A percentile compares a stretch with the other conserved stretches of the same genome.
phyloP scores from a whole-genome alignment of 371 early-diverging fungal genomes.

The Gilbertella persicaria region DNA sequence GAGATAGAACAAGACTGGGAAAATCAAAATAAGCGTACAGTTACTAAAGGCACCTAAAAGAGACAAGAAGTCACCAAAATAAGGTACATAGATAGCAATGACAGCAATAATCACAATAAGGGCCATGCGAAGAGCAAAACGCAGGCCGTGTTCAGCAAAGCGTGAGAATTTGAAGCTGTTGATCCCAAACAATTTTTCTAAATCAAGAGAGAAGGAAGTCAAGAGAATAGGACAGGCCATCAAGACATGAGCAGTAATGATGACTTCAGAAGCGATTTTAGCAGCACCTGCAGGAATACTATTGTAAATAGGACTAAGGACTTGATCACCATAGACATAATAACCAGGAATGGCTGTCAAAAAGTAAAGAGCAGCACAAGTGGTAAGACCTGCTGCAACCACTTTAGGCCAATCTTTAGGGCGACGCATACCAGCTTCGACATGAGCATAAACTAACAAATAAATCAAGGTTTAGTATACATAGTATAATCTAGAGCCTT shows the following conservation, averaged over 20 bases:
- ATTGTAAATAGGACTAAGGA: slow-evolving; percentile 73
- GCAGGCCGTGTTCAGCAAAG: slow-evolving; percentile 37
- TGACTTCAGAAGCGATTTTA: slow-evolving; percentile 65
- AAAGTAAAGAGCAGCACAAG: slow-evolving; percentile 75
- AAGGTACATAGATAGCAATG: slow-evolving; percentile 64
- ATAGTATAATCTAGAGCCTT: not conserved
- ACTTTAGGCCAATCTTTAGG: slow-evolving; percentile 79
- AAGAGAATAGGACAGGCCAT: slow-evolving; percentile 81
- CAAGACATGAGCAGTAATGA: slow-evolving; percentile 82
- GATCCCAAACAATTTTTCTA: slow-evolving; percentile 58
- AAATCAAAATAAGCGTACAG: slow-evolving; percentile 65
- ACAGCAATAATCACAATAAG: slow-evolving; percentile 46
- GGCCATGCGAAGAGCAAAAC: slow-evolving; percentile 45
- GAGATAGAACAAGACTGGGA: slow-evolving; percentile 70
- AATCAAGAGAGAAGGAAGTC: slow-evolving; percentile 78
- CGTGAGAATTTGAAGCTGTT: slow-evolving; percentile 28
- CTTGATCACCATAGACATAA: slow-evolving; percentile 75
- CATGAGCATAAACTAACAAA: slow-evolving; percentile 51
- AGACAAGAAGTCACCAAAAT: slow-evolving; percentile 74
- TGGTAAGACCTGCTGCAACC: slow-evolving; percentile 64
- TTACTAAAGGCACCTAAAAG: slow-evolving; percentile 70
- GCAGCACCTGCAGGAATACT: slow-evolving; percentile 68
- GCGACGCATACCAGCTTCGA: slow-evolving; percentile 80
- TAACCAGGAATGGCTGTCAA: slow-evolving; percentile 80
- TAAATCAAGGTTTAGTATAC: not conserved